Evolutionary conservation across 2,329 filamentous ascomycete species (phyloP), one percentile per base, ranked within the genome.

Genomic region (Cladophialophora yegresii): DNA sequence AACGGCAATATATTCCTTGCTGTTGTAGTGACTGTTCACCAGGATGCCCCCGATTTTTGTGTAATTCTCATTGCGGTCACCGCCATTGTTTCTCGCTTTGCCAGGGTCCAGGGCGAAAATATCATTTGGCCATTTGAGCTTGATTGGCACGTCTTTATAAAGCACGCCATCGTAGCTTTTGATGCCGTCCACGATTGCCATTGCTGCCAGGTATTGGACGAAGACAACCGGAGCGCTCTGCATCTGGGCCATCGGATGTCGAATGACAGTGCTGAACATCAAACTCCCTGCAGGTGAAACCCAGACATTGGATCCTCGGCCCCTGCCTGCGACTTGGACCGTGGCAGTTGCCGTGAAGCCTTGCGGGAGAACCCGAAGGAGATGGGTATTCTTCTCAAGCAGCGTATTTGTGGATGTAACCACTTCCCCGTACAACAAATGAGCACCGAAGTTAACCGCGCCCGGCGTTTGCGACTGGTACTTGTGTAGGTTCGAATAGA

Each of bases 121-220:
- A 74, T 99, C 95, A 72, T 99, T 99, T 10, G 95, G 95, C 95
- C 95, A 99, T 77, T 99, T 99, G 33, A 99, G 79, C 74, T 90
- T 92, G 47, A 99, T 83, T 0, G 91, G 90, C 4, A 98, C 76
- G 0, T 86, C 81, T 5, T 85, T 82, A 76, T 96, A 98, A 7
- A 88, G 91, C 2, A 78, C 77, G n/a, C 69, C 66, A 55, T 89
- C 92, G 73, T 98, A 98, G 28, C 82, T 84, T 68, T 90, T 88
- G 67, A 98, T 88, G 0, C 91, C 93, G 67, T 91, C 85, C 2
- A 96, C 89, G 49, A 93, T 89, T 47, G 95, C 93, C 53, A 99
- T 85, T 0, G 92, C 93, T 0, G 92, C 88, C 13, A 99, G 84
- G 74, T 99, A 99, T 76, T 98, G 95, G 30, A 98, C 83, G 76